Base-by-base conservation (phyloP, 2,329 filamentous ascomycete genomes). In the Corinectria fuckeliana region DNA sequence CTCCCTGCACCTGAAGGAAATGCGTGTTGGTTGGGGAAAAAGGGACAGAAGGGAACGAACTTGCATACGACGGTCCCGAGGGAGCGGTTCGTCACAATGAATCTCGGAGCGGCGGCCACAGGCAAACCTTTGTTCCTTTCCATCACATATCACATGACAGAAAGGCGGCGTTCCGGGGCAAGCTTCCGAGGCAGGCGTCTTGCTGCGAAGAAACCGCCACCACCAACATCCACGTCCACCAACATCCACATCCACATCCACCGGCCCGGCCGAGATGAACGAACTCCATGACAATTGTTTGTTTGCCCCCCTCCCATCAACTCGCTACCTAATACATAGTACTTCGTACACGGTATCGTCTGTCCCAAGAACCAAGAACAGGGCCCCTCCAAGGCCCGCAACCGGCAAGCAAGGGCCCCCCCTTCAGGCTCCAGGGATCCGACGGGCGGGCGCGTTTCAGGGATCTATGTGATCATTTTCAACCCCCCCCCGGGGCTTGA, bases 111-210 rank as follows among this genome's bases (percentile, higher is more conserved):
- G 18, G 32, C 32, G 32, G 32, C 32, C 32, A 36, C 32, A 36
- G n/a, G n/a, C 32, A 36, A n/a, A n/a, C n/a, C n/a, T n/a, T n/a
- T n/a, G n/a, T n/a, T n/a, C n/a, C 32, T n/a, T 36, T 36, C n/a
- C 32, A 10, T 36, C n/a, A n/a, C n/a, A n/a, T n/a, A n/a, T 36
- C 32, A 36, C 32, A 36, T 36, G 32, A 36, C 32, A 18, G 32
- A 36, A n/a, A 36, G 36, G 49, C 49, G 49, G 36, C 49, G 49
- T 34, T 26, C 38, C 49, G 49, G 49, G 49, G 49, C 38, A 51
- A 16, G 25, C 34, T 41, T 51, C 49, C 49, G 49, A 26, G 23
- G 36, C 26, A 49, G 34, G 45, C 45, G 23, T 49, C 16, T 30
- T 49, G 26, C 16, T 30, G 44, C 21, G 25, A 21, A 34, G 21